Evolutionary conservation across 352 stramenopile genomes (phyloP).

Genomic region (Globisporangium acanthophoron): DNA sequence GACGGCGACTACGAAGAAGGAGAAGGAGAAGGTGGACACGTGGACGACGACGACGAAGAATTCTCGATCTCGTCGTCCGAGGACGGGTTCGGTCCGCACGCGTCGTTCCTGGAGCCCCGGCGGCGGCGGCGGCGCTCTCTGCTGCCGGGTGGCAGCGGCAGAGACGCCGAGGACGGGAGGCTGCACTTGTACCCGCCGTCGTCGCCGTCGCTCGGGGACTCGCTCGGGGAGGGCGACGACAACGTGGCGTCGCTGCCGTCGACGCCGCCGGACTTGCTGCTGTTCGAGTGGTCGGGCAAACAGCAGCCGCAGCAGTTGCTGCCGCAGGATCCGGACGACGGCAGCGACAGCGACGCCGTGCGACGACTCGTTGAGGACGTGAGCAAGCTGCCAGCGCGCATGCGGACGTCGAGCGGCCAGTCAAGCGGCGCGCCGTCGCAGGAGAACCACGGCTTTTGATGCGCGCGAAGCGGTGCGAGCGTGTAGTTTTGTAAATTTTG

Average conservation of each 20-base stretch:
- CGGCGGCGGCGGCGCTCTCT: background rate
- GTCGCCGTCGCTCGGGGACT: conserved; percentile 2
- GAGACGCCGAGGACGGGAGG: background rate
- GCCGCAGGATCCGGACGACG: background rate
- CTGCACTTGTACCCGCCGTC: background rate
- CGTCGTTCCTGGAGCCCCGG: conserved; percentile 2
- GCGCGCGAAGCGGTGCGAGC: background rate
- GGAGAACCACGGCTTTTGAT: conserved; percentile 49
- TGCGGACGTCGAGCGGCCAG: conserved; percentile 46
- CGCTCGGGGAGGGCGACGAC: conserved; percentile 11
- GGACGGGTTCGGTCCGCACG: conserved; percentile 1
- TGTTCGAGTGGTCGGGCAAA: conserved; percentile 5
- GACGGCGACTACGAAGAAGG: conserved; percentile 2
- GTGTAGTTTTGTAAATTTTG: no score
- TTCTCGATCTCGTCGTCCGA: conserved; percentile 12
- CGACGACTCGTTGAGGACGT: conserved; percentile 56
- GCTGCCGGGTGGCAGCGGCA: background rate
- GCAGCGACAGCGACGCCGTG: conserved; percentile 38
- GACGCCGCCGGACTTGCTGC: conserved; percentile 1
- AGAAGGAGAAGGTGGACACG: background rate
- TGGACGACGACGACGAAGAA: conserved; percentile 8
- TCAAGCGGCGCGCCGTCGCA: conserved; percentile 43
- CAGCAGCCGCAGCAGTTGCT: background rate
- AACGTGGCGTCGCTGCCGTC: conserved; percentile 12
- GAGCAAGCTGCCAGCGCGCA: conserved; percentile 33